Percentiles rank a stretch among this genome's conserved stretches.
phyloP scores from a whole-genome alignment of 176 grass and related monocot species.

The Secale cereale region DNA sequence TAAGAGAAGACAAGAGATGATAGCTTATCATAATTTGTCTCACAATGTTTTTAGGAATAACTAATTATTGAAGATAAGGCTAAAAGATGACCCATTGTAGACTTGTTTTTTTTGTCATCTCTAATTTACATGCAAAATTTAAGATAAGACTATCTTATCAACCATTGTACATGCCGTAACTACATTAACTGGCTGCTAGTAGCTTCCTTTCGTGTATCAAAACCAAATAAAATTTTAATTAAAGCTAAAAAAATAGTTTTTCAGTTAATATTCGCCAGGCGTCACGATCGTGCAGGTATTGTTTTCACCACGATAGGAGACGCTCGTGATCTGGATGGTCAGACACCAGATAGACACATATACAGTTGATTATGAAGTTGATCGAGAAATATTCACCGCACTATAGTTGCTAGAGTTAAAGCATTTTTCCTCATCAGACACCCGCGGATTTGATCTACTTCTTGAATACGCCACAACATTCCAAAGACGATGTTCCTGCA shows the following conservation, averaged over 20 bases:
- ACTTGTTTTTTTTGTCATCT: too few relatives aligned
- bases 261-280: background rate
- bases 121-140: too few relatives aligned
- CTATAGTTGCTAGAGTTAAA: background rate
- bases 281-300: background rate
- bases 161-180: too few relatives aligned
- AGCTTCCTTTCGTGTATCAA: background rate
- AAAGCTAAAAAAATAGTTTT: background rate
- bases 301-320: constrained; percentile 10
- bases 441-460: background rate
- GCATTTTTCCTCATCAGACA: background rate
- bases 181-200: background rate
- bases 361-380: background rate
- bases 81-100: too few relatives aligned
- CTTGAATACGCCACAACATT: background rate
- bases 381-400: background rate
- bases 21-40: too few relatives aligned
- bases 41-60: too few relatives aligned
- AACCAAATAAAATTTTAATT: background rate
- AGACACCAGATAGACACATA: background rate
- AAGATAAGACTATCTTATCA: too few relatives aligned
- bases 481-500: background rate
- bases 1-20: too few relatives aligned
- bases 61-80: too few relatives aligned
- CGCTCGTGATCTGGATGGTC: background rate